Base-by-base conservation (phyloP, 257 asterid genomes). In the Cynanchum wilfordii region DNA sequence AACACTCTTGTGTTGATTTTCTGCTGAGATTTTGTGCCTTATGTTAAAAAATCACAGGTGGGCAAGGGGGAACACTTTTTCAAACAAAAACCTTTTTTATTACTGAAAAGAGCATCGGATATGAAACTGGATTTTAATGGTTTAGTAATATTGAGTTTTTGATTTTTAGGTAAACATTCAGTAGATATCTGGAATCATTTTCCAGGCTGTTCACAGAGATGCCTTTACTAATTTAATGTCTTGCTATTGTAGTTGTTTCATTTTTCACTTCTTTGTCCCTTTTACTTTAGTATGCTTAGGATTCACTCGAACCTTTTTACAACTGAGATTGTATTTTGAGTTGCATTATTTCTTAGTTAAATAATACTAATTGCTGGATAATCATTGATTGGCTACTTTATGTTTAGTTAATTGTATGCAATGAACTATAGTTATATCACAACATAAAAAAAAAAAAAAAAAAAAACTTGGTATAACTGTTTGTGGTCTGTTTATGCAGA, bases 401-500 rank as follows among this genome's bases (percentile, higher is more conserved):
- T 30, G 33, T 47, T 80, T 56, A 13, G 17, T 68, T 63, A 20
- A 36, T 63, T 25, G 2, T 63, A 38, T 2, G 22, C 6, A 30
- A 33, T 29, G 38, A 36, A 5, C 0, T 60, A 60, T 52, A 5
- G 66, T 33, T 60, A 8, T 60, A n/a, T 60, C 4, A 4, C 45
- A 17, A 33, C n/a, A n/a, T n/a, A n/a, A 33, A 30, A 5, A 33
- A 33, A 33, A 29, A 15, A 19, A 19, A 63, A 33, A 47, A 62
- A 62, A 30, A 62, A 17, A 24, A 57, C 2, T 6, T 10, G 44
- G 1, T 62, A 17, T 33, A 63, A 63, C 33, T 17, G 19, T 15
- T 40, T 44, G 38, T 50, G 45, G 69, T 9, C 50, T 36, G 38
- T 73, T 75, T 59, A 36, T 86, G 87, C 91, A 95, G 99, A 92